phyloP scores from a whole-genome alignment of 2,329 filamentous ascomycete species.

The Apiospora koreana region DNA sequence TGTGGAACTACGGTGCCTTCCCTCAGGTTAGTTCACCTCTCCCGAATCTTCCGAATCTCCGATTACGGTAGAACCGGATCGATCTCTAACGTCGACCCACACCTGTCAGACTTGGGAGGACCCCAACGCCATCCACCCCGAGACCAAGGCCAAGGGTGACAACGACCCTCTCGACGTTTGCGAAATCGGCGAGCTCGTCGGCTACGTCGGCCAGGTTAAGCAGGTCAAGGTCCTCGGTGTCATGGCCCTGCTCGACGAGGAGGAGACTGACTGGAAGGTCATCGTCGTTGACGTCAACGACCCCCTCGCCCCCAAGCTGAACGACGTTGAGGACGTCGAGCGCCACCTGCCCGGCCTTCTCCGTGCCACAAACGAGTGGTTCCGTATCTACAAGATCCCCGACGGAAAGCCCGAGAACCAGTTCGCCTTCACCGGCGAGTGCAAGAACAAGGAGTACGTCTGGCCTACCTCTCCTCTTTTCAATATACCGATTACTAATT shows the following conservation, averaged over 20 bases:
- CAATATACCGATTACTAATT: slow-evolving; percentile 23
- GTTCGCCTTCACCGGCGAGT: slow-evolving; percentile 99
- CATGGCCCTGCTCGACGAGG: slow-evolving; percentile 98
- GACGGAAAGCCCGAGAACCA: slow-evolving; percentile 99
- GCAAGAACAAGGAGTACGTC: slow-evolving; percentile 96
- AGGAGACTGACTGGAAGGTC: slow-evolving; percentile 99
- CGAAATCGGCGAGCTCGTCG: slow-evolving; percentile 98
- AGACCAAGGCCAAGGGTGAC: slow-evolving; percentile 99
- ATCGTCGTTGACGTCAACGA: slow-evolving; percentile 99
- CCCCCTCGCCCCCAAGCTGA: slow-evolving; percentile 91
- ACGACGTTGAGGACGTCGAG: slow-evolving; percentile 99
- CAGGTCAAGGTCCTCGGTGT: slow-evolving; percentile 99
- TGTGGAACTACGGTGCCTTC: slow-evolving; percentile 99
- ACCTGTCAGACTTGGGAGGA: slow-evolving; percentile 90
- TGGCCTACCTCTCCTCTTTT: slow-evolving; percentile 12
- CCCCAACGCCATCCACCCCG: slow-evolving; percentile 91
- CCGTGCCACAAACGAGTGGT: slow-evolving; percentile 99
- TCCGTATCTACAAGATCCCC: slow-evolving; percentile 99
- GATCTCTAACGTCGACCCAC: slow-evolving; percentile 15
- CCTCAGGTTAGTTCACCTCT: slow-evolving; percentile 67
- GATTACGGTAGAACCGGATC: background rate
- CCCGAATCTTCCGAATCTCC: background rate
- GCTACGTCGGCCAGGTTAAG: slow-evolving; percentile 95
- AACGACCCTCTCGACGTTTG: slow-evolving; percentile 99
- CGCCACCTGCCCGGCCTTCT: slow-evolving; percentile 95